Conservation (phyloP, 768 basidiomycete genomes). For the Podaxis rugospora region DNA sequence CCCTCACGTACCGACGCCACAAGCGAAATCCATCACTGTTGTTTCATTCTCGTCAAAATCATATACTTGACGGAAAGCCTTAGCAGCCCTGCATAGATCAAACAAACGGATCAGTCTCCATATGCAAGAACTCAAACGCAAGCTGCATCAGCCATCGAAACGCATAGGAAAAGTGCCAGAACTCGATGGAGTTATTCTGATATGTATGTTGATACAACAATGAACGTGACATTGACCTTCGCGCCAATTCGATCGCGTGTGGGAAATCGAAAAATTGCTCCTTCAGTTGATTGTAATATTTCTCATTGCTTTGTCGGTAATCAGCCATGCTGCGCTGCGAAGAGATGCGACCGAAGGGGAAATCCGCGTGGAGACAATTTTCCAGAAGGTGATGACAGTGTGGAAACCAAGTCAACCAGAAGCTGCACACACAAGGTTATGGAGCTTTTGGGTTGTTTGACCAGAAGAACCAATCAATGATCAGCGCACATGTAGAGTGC, state of each 20-base stretch:
- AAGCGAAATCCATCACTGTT: constrained; percentile 68
- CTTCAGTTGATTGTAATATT: constrained; percentile 28
- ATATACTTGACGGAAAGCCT: constrained; percentile 34
- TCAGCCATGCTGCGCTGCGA: no score
- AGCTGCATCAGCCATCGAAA: background rate
- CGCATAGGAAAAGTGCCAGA: background rate
- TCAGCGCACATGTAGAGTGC: background rate
- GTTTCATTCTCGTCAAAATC: constrained; percentile 54
- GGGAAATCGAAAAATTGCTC: constrained; percentile 16
- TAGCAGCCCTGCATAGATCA: constrained; percentile 23
- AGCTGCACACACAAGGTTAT: no score
- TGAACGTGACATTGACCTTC: constrained; percentile 15
- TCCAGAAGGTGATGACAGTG: no score
- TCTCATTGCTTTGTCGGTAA: constrained; percentile 27
- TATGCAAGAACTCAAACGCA: background rate
- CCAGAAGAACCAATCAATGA: background rate
- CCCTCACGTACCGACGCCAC: constrained; percentile 51
- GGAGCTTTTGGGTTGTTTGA: background rate
- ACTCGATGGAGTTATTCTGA: background rate
- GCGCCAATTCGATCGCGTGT: constrained; percentile 21
- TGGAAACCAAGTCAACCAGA: no score
- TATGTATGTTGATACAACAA: background rate
- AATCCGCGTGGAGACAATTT: no score
- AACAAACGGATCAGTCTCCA: background rate
- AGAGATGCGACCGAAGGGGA: no score